These are phyloP conservation scores for Ascochyta viciae-villosae DNA, from an alignment of 2,329 filamentous ascomycete genomes.

Conservation along the genomic window DNA sequence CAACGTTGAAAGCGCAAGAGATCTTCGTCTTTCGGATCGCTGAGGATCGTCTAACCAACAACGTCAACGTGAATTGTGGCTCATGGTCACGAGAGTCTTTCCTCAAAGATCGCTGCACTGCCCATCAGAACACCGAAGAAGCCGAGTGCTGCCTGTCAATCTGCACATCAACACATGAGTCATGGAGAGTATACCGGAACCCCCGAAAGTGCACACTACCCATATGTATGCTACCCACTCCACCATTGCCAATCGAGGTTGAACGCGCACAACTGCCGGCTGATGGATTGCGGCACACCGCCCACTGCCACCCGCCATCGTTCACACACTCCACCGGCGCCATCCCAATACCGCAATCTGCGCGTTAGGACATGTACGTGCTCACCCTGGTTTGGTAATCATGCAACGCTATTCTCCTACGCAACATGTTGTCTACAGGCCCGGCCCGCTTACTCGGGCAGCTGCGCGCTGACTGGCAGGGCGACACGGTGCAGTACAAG, in stretches of 20 bases:
- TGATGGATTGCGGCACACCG: constrained; percentile 1
- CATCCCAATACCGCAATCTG: neutral
- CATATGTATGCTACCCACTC: neutral
- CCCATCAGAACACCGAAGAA: neutral
- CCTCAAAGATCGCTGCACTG: neutral
- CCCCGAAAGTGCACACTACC: neutral
- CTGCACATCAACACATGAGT: neutral
- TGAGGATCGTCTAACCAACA: neutral
- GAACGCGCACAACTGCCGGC: neutral
- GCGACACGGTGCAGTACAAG: neutral
- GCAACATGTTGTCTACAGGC: neutral
- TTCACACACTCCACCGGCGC: constrained; percentile 5
- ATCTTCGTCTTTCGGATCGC: neutral
- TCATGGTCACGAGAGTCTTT: too few relatives aligned
- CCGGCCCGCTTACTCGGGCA: neutral
- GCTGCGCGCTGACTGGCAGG: constrained; percentile 8
- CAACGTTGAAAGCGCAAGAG: neutral
- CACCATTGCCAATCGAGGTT: neutral
- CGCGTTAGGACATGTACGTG: neutral
- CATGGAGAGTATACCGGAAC: neutral
- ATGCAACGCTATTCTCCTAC: neutral
- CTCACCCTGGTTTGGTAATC: neutral
- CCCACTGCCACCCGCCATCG: neutral
- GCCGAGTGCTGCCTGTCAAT: neutral
- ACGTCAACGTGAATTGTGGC: neutral